These are phyloP conservation scores for Starmerella tilneyi DNA, from an alignment of 805 yeast species.

Conservation along the genomic window DNA sequence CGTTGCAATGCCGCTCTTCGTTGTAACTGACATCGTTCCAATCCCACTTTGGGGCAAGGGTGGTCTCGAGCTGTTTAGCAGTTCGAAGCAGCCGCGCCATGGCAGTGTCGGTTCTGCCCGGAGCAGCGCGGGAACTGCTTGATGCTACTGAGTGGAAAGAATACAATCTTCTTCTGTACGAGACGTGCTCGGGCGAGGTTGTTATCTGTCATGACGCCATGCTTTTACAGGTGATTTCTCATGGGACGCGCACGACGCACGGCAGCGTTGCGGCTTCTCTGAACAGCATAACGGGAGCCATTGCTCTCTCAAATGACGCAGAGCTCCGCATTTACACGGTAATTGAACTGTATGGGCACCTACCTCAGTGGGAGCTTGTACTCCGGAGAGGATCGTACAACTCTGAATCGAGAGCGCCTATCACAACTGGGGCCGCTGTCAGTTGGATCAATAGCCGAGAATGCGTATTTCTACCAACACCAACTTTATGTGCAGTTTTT, in stretches of 20 bases:
- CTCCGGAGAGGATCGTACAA: too few species aligned
- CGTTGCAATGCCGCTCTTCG: too few species aligned
- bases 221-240: constrained; percentile 51
- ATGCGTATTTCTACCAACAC: too few species aligned
- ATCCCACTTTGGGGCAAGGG: background rate
- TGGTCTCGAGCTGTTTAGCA: too few species aligned
- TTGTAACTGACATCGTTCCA: too few species aligned
- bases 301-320: constrained; percentile 27
- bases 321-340: constrained; percentile 26
- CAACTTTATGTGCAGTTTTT: too few species aligned
- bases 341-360: constrained; percentile 21
- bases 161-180: constrained; percentile 53
- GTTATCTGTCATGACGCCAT: constrained; percentile 42
- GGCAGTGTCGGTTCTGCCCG: constrained; percentile 51
- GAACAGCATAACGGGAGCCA: constrained; percentile 45
- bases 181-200: constrained; percentile 81
- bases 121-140: constrained; percentile 35
- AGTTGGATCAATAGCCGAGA: too few species aligned
- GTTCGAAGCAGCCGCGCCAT: background rate
- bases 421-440: too few species aligned
- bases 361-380: constrained; percentile 12
- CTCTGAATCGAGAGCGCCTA: too few species aligned
- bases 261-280: constrained; percentile 59
- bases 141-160: constrained; percentile 57
- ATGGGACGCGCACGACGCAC: constrained; percentile 54